A percentile compares a stretch with the other conserved stretches of the same genome.
Evolutionary conservation across 140 eudicot genomes (phyloP).

Genomic region (Anethum foeniculum): DNA sequence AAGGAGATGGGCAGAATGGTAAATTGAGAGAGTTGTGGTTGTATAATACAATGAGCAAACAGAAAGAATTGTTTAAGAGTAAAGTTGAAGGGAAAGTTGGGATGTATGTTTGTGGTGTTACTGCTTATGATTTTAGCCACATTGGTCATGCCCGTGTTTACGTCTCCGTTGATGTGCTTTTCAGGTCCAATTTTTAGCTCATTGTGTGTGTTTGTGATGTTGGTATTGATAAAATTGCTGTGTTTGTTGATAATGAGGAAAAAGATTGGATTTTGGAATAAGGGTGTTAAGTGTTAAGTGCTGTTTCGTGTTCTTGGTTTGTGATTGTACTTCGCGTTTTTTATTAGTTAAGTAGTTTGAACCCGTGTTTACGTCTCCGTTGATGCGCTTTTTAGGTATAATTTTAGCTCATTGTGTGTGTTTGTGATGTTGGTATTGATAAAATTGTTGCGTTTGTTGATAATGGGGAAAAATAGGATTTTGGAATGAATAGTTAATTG

Average conservation of each 20-base stretch:
- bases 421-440: neutral
- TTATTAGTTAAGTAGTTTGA: too few relatives aligned
- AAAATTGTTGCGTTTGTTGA: too few relatives aligned
- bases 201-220: neutral
- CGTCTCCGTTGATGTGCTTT: conserved; percentile 82
- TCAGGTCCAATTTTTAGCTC: conserved; percentile 37
- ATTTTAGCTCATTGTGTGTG: neutral
- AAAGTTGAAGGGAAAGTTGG: conserved; percentile 67
- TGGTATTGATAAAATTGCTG: neutral
- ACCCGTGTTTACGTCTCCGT: conserved; percentile 86
- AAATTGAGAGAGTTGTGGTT: conserved; percentile 33
- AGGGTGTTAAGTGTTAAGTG: too few relatives aligned
- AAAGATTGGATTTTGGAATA: too few relatives aligned
- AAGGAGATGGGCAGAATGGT: neutral
- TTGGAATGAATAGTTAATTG: too few relatives aligned
- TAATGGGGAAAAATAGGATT: too few relatives aligned
- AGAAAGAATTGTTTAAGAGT: conserved; percentile 62
- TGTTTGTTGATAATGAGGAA: too few relatives aligned
- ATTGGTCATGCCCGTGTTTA: conserved; percentile 98
- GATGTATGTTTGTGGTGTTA: conserved; percentile 96
- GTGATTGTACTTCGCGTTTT: too few relatives aligned
- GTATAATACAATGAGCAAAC: conserved; percentile 70
- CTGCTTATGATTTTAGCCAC: conserved; percentile 96
- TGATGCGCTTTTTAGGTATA: conserved; percentile 81
- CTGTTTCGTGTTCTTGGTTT: too few relatives aligned